Conservation (phyloP, 2,329 filamentous ascomycete species). For the Talaromyces islandicus region DNA sequence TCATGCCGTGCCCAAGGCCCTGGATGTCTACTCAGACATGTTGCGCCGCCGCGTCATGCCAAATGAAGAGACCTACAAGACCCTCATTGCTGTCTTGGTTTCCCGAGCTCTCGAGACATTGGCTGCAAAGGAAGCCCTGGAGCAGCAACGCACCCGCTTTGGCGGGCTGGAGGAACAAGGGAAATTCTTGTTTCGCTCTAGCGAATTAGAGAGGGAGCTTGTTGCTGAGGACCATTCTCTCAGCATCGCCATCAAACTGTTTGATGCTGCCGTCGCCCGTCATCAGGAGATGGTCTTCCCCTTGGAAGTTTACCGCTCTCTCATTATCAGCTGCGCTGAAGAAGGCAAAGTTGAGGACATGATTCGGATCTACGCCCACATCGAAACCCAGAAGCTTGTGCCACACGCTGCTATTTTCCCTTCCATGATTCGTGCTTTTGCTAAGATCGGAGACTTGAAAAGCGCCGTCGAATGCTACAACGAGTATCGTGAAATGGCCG, state of each 20-base stretch:
- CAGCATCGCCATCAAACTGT: conserved; percentile 76
- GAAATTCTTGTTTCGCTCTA: conserved; percentile 82
- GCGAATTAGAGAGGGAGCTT: conserved; percentile 80
- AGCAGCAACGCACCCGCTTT: conserved; percentile 77
- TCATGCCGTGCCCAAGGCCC: conserved; percentile 80
- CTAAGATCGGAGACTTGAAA: conserved; percentile 69
- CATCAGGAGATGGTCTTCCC: conserved; percentile 61
- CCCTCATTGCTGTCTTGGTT: conserved; percentile 76
- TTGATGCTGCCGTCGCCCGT: conserved; percentile 65
- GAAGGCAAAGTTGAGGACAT: conserved; percentile 78
- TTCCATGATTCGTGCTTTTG: conserved; percentile 92
- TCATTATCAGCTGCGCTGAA: conserved; percentile 82
- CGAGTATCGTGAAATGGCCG: conserved; percentile 84
- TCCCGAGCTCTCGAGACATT: conserved; percentile 73
- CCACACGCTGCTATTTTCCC: conserved; percentile 81
- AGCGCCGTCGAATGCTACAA: conserved; percentile 94
- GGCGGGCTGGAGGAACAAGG: conserved; percentile 78
- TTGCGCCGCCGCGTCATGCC: conserved; percentile 75
- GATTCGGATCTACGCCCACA: conserved; percentile 84
- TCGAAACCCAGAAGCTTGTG: conserved; percentile 70
- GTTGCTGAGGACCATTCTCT: conserved; percentile 82
- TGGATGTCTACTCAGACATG: conserved; percentile 97
- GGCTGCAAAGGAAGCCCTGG: conserved; percentile 64
- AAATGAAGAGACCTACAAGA: conserved; percentile 80
- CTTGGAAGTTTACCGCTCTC: conserved; percentile 73